These are phyloP conservation scores for Lyophyllum shimeji DNA, from an alignment of 768 basidiomycete genomes.

Conservation along the genomic window DNA sequence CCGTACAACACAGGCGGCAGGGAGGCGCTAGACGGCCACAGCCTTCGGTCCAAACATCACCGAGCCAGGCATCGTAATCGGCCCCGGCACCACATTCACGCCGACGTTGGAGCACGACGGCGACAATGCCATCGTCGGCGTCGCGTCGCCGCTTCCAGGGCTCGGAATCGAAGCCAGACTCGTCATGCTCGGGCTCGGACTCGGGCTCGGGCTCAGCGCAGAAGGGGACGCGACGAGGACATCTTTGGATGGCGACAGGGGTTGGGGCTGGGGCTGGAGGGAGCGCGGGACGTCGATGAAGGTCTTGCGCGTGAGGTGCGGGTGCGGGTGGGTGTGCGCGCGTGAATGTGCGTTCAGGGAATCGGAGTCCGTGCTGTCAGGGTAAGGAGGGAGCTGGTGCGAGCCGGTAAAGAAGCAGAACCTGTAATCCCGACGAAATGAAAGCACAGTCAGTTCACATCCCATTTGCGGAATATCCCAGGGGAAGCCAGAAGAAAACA, in stretches of 20 bases:
- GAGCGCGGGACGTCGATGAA: slow-evolving; percentile 15
- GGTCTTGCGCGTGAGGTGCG: slow-evolving; percentile 35
- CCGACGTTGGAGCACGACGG: neutral
- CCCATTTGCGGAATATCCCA: neutral
- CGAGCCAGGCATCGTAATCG: slow-evolving; percentile 1
- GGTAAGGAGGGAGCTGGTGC: slow-evolving; percentile 22
- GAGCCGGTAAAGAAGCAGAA: slow-evolving; percentile 82
- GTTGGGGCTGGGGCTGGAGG: neutral
- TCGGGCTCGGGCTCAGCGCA: neutral
- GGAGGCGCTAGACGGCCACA: neutral
- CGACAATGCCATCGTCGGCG: slow-evolving; percentile 10
- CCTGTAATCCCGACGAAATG: slow-evolving; percentile 32
- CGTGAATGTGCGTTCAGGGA: neutral
- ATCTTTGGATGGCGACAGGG: neutral
- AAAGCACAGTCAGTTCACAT: slow-evolving; percentile 10
- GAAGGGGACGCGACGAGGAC: neutral
- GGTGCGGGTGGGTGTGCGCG: neutral
- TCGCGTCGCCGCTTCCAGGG: slow-evolving; percentile 4
- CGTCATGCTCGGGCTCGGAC: no score
- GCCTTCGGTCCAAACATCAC: neutral
- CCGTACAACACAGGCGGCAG: no score
- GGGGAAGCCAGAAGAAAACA: neutral
- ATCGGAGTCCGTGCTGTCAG: neutral
- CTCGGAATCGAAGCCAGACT: no score
- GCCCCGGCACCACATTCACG: no score